Evolutionary conservation across 2,329 filamentous ascomycete species (phyloP), one percentile per base, ranked within the genome.

Genomic region (Arthrocladium fulminans): DNA sequence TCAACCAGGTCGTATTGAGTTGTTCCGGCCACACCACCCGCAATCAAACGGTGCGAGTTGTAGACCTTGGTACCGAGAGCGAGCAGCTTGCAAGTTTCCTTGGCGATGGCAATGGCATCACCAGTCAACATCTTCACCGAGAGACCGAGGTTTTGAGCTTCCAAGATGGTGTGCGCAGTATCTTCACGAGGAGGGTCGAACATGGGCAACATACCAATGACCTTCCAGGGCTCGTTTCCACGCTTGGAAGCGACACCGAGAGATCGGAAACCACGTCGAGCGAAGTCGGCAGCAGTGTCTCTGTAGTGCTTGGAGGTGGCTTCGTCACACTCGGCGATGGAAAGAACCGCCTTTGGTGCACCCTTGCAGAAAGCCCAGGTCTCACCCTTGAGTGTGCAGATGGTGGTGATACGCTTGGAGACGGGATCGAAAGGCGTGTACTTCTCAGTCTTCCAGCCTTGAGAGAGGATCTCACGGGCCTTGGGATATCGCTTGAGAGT

Each of bases 61-160:
- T 87, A 87, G 57, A 88, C 83, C 74, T 86, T 86, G 65, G 83
- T 86, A 59, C 82, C 82, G 51, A 87, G 79, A 57, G 83, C 81
- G 65, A 87, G 75, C 80, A 86, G 86, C 73, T 86, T 85, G 77
- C 83, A 87, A 58, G 83, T 87, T 70, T 87, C 83, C 73, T 86
- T 86, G 51, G 83, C 83, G 57, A 87, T 87, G 60, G 83, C 83
- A 59, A 86, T 84, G 56, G 83, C 83, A 64, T 87, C 83, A 77
- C 83, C 83, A 70, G 83, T 87, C 67, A 87, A 73, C 83, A 87
- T 87, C 79, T 87, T 87, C 59, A 87, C 83, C 56, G 78, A 80
- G 27, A 87, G 81, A 73, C 83, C 83, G 50, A 87, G 81, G 65
- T 83, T 77, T 67, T 85, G 80, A 55, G 83, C 83, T 70, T 87